Conservation (phyloP, 257 asterid genomes). For the Mentha longifolia region DNA sequence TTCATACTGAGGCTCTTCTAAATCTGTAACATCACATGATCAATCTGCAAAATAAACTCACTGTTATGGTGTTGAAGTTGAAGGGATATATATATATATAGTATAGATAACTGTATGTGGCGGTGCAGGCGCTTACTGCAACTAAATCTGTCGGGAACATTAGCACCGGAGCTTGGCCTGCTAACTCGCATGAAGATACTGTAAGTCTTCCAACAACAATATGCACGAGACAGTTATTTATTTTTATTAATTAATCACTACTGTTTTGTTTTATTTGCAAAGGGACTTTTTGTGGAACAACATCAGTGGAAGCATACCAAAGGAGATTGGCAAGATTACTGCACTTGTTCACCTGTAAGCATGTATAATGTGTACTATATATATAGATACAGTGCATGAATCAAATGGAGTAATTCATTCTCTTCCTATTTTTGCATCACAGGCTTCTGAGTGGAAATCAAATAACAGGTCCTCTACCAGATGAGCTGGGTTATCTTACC, state of each 20-base stretch:
- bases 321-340: conserved; percentile 51
- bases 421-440: background rate
- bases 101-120: too few species aligned
- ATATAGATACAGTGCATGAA: too few species aligned
- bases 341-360: conserved; percentile 49
- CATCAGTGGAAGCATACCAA: conserved; percentile 54
- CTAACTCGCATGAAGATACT: conserved; percentile 37
- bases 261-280: background rate
- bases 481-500: conserved; percentile 54
- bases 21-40: too few species aligned
- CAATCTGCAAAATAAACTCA: too few species aligned
- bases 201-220: conserved; percentile 35
- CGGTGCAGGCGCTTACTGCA: conserved; percentile 45
- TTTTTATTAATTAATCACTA: too few species aligned
- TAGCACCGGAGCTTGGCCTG: conserved; percentile 59
- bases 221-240: too few species aligned
- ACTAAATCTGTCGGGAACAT: conserved; percentile 43
- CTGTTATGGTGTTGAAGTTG: too few species aligned
- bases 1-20: too few species aligned
- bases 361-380: background rate
- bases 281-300: conserved; percentile 59
- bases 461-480: conserved; percentile 50
- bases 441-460: conserved; percentile 57
- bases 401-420: background rate
- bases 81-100: too few species aligned